Evolutionary conservation across 1,284 basidiomycete genomes (phyloP), one percentile per base, ranked within the genome.

Genomic region (Ceratobasidium sp.): DNA sequence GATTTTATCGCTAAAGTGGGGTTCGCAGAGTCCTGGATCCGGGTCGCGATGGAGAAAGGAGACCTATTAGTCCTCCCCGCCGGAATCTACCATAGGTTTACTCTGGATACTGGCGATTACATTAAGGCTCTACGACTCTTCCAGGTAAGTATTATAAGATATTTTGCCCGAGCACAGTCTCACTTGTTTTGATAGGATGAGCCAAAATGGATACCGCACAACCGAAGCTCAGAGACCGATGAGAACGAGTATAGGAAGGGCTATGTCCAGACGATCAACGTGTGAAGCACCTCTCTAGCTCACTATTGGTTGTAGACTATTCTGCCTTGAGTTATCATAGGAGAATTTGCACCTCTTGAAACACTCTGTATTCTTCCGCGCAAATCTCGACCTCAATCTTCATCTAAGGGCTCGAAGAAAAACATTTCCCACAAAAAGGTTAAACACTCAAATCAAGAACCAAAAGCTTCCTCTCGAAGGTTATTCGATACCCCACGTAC

Each of bases 51-150:
- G 26, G 87, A 88, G 56, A 87, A 90, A 10, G 93, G 94, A 0
- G 95, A 96, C 83, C 87, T 96, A 77, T 84, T 95, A 58, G 89
- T 95, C 49, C 85, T 95, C 18, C 94, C 93, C 0, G 88, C 92
- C 23, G 94, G 94, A 0, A 95, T 95, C 81, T 96, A 95, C 84
- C 95, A 96, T 85, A 91, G 94, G 33, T 96, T 97, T 86, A 95
- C 93, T 0, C 89, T 96, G 28, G 94, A 95, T 83, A 88, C 90
- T 80, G 85, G 85, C 71, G 90, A 96, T 83, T 86, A 85, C 58
- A 91, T 95, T 83, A 90, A 91, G 79, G 92, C 93, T 0, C 87
- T 95, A 85, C 88, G 95, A 3, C 85, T 96, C 67, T 96, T 96
- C 90, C 90, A 94, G 89, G 93, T 90, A 18, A 12, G 46, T 39